Evolutionary conservation across 2,329 filamentous ascomycete species (phyloP).

Genomic region (Claviceps cyperi): DNA sequence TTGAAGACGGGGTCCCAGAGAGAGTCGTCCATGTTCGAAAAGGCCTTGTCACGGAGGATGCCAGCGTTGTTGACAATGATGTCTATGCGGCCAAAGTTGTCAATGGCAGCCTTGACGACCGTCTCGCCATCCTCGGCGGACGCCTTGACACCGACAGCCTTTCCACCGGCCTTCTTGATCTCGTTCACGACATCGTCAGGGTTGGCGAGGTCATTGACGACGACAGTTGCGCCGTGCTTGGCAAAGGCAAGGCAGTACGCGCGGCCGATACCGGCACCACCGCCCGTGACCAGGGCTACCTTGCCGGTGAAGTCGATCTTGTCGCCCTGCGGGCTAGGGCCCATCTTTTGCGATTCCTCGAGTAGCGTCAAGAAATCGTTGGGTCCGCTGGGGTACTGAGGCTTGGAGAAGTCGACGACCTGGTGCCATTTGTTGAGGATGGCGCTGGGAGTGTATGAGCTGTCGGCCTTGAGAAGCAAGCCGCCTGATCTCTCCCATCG

Average conservation of each 20-base stretch:
- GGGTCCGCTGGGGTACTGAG: slow-evolving; percentile 69
- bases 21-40: slow-evolving; percentile 91
- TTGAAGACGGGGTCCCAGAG: slow-evolving; percentile 87
- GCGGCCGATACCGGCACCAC: slow-evolving; percentile 80
- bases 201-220: slow-evolving; percentile 92
- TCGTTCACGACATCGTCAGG: slow-evolving; percentile 83
- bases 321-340: slow-evolving; percentile 55
- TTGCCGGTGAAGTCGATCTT: slow-evolving; percentile 70
- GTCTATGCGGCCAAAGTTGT: slow-evolving; percentile 84
- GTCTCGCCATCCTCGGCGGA: slow-evolving; percentile 84
- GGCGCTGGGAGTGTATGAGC: slow-evolving; percentile 74
- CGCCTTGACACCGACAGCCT: slow-evolving; percentile 85
- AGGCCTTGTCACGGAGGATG: slow-evolving; percentile 95
- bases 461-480: slow-evolving; percentile 77
- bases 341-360: slow-evolving; percentile 68
- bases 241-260: slow-evolving; percentile 80
- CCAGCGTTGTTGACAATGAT: slow-evolving; percentile 97
- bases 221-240: slow-evolving; percentile 68
- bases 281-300: slow-evolving; percentile 77
- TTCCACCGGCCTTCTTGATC: slow-evolving; percentile 78
- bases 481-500: slow-evolving; percentile 90
- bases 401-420: slow-evolving; percentile 66
- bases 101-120: slow-evolving; percentile 86
- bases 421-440: slow-evolving; percentile 82
- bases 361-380: slow-evolving; percentile 80